Conservation (phyloP, 352 stramenopile genomes). For the Phytophthora hybrid region DNA sequence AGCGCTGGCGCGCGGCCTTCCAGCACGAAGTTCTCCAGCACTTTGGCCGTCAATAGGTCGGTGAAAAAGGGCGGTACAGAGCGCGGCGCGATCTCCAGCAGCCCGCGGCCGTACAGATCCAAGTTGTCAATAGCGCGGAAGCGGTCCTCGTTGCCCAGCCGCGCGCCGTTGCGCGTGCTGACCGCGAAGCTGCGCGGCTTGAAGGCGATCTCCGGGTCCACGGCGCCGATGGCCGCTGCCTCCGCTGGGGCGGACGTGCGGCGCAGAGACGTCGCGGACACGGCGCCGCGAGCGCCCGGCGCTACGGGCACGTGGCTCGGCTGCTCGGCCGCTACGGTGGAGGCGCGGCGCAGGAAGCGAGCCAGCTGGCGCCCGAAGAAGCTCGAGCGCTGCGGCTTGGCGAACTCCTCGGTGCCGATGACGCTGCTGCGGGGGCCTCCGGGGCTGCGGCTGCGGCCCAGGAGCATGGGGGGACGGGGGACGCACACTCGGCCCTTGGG, state of each 20-base stretch:
- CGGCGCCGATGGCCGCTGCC: constrained; percentile 34
- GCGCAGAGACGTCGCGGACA: constrained; percentile 18
- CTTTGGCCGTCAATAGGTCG: constrained; percentile 40
- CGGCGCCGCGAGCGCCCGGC: background rate
- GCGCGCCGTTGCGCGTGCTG: constrained; percentile 54
- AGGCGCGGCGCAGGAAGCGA: constrained; percentile 59
- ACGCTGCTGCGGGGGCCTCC: constrained; percentile 36
- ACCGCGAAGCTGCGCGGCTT: constrained; percentile 40
- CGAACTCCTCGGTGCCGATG: constrained; percentile 36
- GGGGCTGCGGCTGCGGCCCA: constrained; percentile 27
- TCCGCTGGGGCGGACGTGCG: background rate
- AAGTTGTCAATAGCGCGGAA: constrained; percentile 75
- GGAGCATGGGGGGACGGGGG: constrained; percentile 30
- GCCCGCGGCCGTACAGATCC: constrained; percentile 60
- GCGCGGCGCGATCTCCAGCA: constrained; percentile 55
- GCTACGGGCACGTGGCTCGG: constrained; percentile 5
- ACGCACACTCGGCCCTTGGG: constrained; percentile 8
- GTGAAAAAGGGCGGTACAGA: constrained; percentile 28
- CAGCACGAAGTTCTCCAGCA: constrained; percentile 62
- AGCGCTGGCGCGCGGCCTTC: constrained; percentile 50
- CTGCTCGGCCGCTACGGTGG: constrained; percentile 32
- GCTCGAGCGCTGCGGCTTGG: constrained; percentile 39
- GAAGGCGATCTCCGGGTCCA: constrained; percentile 71
- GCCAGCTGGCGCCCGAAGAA: constrained; percentile 65
- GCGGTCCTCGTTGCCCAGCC: constrained; percentile 72